Percentiles rank a stretch among this genome's conserved stretches.
phyloP scores from a whole-genome alignment of 805 yeast species.

The Kodamaea kaohsiungensis region DNA sequence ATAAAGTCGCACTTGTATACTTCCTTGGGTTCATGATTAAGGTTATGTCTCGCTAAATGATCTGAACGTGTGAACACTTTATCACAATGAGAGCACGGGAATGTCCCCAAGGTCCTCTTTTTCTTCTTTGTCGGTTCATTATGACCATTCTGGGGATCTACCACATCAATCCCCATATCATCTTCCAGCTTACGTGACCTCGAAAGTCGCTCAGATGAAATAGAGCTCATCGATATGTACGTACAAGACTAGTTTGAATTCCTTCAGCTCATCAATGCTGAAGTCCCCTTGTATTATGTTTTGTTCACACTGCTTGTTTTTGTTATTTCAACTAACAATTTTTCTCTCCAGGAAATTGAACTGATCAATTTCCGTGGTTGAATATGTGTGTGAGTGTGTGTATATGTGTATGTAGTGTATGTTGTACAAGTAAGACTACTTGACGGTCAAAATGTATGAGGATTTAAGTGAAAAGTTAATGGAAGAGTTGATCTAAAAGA shows the following conservation, averaged over 20 bases:
- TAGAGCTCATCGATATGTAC: not conserved
- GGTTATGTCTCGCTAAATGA: conserved; percentile 62
- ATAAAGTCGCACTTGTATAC: conserved; percentile 57
- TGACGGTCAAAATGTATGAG: no score
- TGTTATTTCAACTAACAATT: not conserved
- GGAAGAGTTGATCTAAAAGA: no score
- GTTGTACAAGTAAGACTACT: no score
- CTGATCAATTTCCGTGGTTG: not conserved
- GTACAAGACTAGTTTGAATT: not conserved
- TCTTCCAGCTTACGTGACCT: not conserved
- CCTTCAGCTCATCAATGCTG: not conserved
- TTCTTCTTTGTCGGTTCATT: conserved; percentile 17
- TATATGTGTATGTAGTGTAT: not conserved
- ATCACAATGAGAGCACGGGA: conserved; percentile 44
- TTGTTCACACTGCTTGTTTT: not conserved
- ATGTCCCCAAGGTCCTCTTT: conserved; percentile 31
- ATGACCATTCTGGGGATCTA: not conserved
- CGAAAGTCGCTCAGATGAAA: not conserved
- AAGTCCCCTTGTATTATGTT: not conserved
- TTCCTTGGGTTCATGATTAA: conserved; percentile 57
- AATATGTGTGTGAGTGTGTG: not conserved
- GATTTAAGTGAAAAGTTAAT: no score
- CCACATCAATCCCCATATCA: not conserved
- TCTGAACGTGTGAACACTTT: conserved; percentile 62
- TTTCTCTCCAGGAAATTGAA: not conserved